Evolutionary conservation across 495 filamentous ascomycete species (phyloP).

Genomic region (Darksidea phi): DNA sequence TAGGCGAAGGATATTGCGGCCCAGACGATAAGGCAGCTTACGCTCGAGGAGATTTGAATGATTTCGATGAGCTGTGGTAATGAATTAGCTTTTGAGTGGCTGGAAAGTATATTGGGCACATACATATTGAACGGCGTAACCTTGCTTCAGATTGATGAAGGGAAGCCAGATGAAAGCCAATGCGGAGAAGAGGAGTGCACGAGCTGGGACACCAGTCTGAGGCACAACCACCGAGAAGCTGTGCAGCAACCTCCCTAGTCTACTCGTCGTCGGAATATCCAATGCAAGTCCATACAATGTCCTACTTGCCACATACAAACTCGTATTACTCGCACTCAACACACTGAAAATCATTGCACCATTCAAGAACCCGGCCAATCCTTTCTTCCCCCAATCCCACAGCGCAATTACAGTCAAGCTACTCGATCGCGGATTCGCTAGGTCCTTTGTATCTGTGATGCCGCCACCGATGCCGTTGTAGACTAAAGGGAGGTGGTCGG

Average conservation of each 20-base stretch:
- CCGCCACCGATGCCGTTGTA: constrained; percentile 4
- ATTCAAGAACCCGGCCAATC: constrained; percentile 3
- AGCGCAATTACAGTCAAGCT: not conserved
- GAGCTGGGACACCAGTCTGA: not conserved
- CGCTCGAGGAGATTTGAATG: constrained; percentile 3
- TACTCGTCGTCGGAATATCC: not conserved
- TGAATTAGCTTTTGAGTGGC: too few relatives aligned
- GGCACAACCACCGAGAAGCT: constrained; percentile 4
- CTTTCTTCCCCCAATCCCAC: constrained; percentile 5
- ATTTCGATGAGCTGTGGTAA: constrained; percentile 8
- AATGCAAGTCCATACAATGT: constrained; percentile 6
- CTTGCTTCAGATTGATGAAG: not conserved
- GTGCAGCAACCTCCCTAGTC: not conserved
- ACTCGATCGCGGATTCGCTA: not conserved
- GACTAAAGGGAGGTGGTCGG: constrained; percentile 42
- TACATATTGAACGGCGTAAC: constrained; percentile 4
- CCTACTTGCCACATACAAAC: not conserved
- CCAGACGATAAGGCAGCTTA: constrained; percentile 4
- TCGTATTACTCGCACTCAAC: not conserved
- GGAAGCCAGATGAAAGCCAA: constrained; percentile 8
- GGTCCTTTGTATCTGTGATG: not conserved
- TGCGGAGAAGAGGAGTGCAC: not conserved
- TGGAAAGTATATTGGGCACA: not conserved
- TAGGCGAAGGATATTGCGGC: constrained; percentile 4
- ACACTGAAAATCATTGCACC: constrained; percentile 10